Evolutionary conservation across 1,284 basidiomycete genomes (phyloP).

Genomic region (Phlebopus sp.): DNA sequence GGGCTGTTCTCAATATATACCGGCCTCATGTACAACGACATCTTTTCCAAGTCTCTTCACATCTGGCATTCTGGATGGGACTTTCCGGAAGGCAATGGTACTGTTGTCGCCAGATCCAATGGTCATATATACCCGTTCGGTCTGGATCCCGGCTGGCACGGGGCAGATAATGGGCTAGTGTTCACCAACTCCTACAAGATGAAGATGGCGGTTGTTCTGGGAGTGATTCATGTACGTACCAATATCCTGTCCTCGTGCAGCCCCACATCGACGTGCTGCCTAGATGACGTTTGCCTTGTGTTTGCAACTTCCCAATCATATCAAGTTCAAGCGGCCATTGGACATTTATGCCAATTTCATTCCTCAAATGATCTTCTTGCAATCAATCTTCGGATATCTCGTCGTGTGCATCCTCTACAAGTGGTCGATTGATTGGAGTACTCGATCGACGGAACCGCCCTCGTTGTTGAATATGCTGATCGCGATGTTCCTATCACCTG

Average conservation of each 20-base stretch:
- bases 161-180: slow-evolving; percentile 86
- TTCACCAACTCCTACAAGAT: slow-evolving; percentile 99
- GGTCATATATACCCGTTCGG: slow-evolving; percentile 88
- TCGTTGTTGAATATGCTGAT: slow-evolving; percentile 96
- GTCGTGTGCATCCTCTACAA: slow-evolving; percentile 96
- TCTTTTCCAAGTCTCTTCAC: slow-evolving; percentile 93
- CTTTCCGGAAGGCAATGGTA: slow-evolving; percentile 56
- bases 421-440: slow-evolving; percentile 92
- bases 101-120: slow-evolving; percentile 53
- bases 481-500: slow-evolving; percentile 89
- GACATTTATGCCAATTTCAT: slow-evolving; percentile 95
- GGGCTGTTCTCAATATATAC: slow-evolving; percentile 95
- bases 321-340: slow-evolving; percentile 84
- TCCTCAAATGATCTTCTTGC: slow-evolving; percentile 96
- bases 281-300: slow-evolving; percentile 99
- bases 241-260: slow-evolving; percentile 4
- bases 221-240: slow-evolving; percentile 87
- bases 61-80: slow-evolving; percentile 90
- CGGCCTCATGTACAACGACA: slow-evolving; percentile 98
- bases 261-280: slow-evolving; percentile 16
- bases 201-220: slow-evolving; percentile 98
- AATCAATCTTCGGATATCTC: slow-evolving; percentile 97
- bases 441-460: slow-evolving; percentile 71
- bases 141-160: slow-evolving; percentile 95
- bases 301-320: slow-evolving; percentile 92